phyloP scores from a whole-genome alignment of 768 basidiomycete species.

The Epithele typhae region DNA sequence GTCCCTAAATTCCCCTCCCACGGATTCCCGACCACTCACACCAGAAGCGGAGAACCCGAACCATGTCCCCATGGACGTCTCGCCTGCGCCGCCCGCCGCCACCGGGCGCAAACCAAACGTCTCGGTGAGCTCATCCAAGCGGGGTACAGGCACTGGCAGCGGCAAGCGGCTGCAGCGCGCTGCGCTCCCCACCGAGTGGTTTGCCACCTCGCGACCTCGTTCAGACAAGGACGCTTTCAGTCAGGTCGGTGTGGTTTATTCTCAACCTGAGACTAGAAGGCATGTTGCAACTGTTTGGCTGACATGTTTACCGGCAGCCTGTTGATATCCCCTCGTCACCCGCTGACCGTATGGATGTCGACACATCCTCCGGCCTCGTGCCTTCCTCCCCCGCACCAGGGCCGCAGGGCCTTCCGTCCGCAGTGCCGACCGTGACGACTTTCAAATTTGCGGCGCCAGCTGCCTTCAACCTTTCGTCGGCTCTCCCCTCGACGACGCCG shows the following conservation, averaged over 20 bases:
- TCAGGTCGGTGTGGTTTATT: conserved; percentile 21
- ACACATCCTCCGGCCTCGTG: conserved; percentile 44
- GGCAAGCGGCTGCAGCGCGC: conserved; percentile 55
- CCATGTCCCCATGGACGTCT: conserved; percentile 77
- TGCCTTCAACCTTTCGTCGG: conserved; percentile 8
- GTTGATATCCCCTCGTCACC: conserved; percentile 40
- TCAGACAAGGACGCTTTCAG: conserved; percentile 27
- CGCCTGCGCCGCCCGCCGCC: conserved; percentile 48
- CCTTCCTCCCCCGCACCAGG: conserved; percentile 28
- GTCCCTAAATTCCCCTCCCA: conserved; percentile 71
- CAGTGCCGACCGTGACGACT: conserved; percentile 19
- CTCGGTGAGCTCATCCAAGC: conserved; percentile 29
- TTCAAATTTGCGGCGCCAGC: conserved; percentile 18
- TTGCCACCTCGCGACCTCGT: conserved; percentile 23
- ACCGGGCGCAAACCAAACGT: conserved; percentile 36
- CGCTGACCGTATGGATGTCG: conserved; percentile 78
- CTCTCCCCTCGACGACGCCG: conserved; percentile 48
- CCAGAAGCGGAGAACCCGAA: conserved; percentile 40
- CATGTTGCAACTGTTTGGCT: conserved; percentile 5
- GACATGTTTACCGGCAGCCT: conserved; percentile 25
- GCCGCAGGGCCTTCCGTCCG: conserved; percentile 24
- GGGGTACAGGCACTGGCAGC: conserved; percentile 36
- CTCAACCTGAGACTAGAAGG: conserved; percentile 1
- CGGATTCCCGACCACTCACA: conserved; percentile 39
- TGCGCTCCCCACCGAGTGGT: conserved; percentile 64